Percentiles rank a stretch among this genome's conserved stretches.
Evolutionary conservation across 768 basidiomycete species (phyloP).

Genomic region (Suillus hirtellus): DNA sequence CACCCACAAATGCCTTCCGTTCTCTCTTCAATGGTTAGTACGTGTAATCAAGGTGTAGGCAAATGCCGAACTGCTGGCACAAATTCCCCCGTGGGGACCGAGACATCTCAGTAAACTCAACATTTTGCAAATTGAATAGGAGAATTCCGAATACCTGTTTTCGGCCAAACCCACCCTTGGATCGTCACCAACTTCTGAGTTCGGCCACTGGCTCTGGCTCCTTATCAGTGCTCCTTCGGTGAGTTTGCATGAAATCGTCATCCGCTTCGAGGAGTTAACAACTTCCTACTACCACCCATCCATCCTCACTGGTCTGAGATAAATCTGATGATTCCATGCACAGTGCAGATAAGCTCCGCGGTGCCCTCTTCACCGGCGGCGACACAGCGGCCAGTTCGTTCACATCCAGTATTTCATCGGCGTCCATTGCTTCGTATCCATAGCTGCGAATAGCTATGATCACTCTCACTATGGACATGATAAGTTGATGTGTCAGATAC

Average conservation of each 20-base stretch:
- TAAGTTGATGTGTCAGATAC: neutral
- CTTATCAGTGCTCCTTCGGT: neutral
- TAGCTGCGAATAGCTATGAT: neutral
- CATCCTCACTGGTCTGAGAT: neutral
- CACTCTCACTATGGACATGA: neutral
- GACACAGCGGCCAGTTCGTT: neutral
- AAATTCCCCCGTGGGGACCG: neutral
- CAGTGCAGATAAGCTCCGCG: neutral
- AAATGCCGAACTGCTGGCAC: neutral
- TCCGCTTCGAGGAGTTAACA: neutral
- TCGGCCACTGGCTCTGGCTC: neutral
- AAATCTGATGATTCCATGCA: no score
- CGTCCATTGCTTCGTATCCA: neutral
- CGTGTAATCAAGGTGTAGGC: neutral
- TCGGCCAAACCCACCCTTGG: neutral
- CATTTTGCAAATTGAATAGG: constrained; percentile 15
- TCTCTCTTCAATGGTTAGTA: constrained; percentile 1
- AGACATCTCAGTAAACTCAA: neutral
- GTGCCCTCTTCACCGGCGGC: neutral
- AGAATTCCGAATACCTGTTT: constrained; percentile 2
- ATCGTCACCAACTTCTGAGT: constrained; percentile 1
- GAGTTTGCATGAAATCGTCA: neutral
- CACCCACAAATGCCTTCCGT: neutral
- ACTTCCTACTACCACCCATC: neutral
- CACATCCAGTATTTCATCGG: neutral